phyloP scores from a whole-genome alignment of 1,139 yeast species.

The Petasospora rhodanensis region DNA sequence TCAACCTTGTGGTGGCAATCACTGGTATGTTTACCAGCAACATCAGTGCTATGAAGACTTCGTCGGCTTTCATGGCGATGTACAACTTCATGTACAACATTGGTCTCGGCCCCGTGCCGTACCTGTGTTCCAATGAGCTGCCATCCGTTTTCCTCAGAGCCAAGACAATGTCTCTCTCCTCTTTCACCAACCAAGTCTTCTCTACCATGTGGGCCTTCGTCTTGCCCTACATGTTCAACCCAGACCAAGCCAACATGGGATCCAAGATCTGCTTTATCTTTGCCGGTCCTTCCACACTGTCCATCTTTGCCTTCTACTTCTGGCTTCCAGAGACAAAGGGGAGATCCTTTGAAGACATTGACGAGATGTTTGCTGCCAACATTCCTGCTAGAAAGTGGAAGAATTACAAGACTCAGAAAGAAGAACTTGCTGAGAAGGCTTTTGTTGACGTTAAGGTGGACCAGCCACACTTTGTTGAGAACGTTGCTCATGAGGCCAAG shows the following conservation, averaged over 20 bases:
- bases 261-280: slow-evolving; percentile 1
- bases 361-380: slow-evolving; percentile 28
- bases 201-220: slow-evolving; percentile 1
- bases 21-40: slow-evolving; percentile 25
- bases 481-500: no score
- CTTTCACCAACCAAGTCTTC: slow-evolving; percentile 1
- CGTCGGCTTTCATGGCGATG: slow-evolving; percentile 29
- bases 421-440: no score
- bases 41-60: slow-evolving; percentile 18
- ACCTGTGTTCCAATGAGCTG: neutral
- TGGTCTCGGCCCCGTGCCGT: neutral
- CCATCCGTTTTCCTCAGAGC: slow-evolving; percentile 3
- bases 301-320: slow-evolving; percentile 30
- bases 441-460: no score
- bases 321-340: slow-evolving; percentile 37
- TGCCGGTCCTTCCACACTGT: neutral
- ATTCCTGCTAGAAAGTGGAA: neutral
- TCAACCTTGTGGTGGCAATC: slow-evolving; percentile 31
- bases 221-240: slow-evolving; percentile 4
- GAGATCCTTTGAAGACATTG: slow-evolving; percentile 38
- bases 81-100: slow-evolving; percentile 19
- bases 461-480: no score
- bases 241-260: slow-evolving; percentile 2
- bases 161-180: slow-evolving; percentile 1
- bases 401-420: no score